A percentile compares a stretch with the other conserved stretches of the same genome.
Conservation (phyloP, 2,329 filamentous ascomycete species). For the Arthrobotrys entomopaga region DNA sequence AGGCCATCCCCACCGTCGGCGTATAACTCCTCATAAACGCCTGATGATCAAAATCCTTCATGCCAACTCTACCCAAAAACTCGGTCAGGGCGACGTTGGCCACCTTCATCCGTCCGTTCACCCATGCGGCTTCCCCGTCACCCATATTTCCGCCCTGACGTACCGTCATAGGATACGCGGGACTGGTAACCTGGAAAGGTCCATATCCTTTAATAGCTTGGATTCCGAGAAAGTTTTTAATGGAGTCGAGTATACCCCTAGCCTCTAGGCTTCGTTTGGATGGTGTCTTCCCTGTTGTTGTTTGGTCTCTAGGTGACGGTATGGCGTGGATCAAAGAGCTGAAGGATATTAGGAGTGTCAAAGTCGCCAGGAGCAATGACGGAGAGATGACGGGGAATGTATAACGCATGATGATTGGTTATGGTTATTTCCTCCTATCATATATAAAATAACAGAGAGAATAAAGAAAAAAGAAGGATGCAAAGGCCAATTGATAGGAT, state of each 20-base stretch:
- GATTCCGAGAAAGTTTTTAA: conserved; percentile 31
- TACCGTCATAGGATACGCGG: conserved; percentile 9
- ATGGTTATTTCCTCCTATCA: background rate
- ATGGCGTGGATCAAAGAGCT: conserved; percentile 19
- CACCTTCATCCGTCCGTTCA: conserved; percentile 75
- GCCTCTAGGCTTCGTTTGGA: conserved; percentile 38
- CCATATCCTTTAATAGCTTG: conserved; percentile 34
- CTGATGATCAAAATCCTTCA: conserved; percentile 80
- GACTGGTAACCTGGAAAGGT: conserved; percentile 40
- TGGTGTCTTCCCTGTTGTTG: conserved; percentile 28
- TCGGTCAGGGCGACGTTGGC: conserved; percentile 79
- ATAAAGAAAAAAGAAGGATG: conserved; percentile 2
- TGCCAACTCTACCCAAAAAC: conserved; percentile 76
- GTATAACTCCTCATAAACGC: conserved; percentile 75
- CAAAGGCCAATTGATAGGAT: conserved; percentile 8
- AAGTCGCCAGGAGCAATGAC: conserved; percentile 39
- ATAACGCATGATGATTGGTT: conserved; percentile 26
- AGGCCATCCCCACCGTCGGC: conserved; percentile 78
- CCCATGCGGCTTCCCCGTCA: conserved; percentile 76
- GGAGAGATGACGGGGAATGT: conserved; percentile 9
- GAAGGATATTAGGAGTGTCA: conserved; percentile 31
- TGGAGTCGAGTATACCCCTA: conserved; percentile 28
- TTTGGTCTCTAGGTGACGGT: conserved; percentile 27
- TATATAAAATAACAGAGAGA: conserved; percentile 21
- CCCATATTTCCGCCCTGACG: conserved; percentile 16